Base-by-base conservation (phyloP, 371 early-diverging fungal genomes). In the Rhizopus arrhizus region DNA sequence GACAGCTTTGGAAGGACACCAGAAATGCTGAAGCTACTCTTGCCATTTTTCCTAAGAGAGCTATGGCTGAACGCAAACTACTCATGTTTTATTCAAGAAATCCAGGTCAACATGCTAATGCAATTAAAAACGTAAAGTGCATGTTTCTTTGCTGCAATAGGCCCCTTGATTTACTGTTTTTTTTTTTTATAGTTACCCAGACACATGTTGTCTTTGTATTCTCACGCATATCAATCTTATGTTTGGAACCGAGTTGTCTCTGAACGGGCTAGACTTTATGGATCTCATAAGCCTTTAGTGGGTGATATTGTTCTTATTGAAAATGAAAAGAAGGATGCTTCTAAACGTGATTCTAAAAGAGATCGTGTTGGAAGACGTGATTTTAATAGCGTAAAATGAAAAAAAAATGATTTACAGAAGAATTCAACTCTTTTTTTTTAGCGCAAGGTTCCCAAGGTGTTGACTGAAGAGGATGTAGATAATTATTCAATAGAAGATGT, bases 181-280 rank as follows among this genome's bases (percentile, higher is more conserved):
- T 22, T 22, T 22, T 36, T 59, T 5, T 52, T 41, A 29, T 72
- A 86, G 79, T 83, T 97, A 33, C 95, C 97, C 29, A 84, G 94
- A 58, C 91, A 92, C 69, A 80, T 96, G 73, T 68, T 91, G 22
- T 73, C 89, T 60, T 90, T 99, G 87, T 99, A 99, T 74, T 78
- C 94, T 31, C 99, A 99, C 77, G 93, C 98, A 5, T 98, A 96
- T 66, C 99, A 99, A 78, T 95, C 96, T 38, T 92, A 82, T 64
- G 78, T 98, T 28, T 99, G 99, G 96, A 99, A 99, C 77, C 69
- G 83, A 22, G 87, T 90, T 15, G 94, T 91, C 4, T 86, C 92
- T 40, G 85, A 89, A 66, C 84, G 98, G 13, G 70, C 95, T 32
- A 72, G 77, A 11, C 61, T 82, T 36, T 91, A 84, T 68, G 98